Evolutionary conservation across 306 rosid species (phyloP).

Genomic region (Begonia fuchsioides): DNA sequence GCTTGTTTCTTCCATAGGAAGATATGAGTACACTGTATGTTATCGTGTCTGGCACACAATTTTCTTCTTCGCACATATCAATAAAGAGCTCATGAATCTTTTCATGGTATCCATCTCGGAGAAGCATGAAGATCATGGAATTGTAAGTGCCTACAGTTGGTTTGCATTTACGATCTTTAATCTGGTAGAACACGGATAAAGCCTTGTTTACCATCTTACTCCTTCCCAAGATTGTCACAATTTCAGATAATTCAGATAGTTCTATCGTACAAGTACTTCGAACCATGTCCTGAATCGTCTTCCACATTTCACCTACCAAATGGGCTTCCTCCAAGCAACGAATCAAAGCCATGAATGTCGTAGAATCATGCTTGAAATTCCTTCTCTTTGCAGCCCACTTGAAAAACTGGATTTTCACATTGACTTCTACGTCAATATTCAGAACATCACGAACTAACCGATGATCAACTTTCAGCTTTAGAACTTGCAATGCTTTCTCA

Average conservation of each 20-base stretch:
- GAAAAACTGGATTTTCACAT: constrained; percentile 66
- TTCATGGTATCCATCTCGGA: constrained; percentile 77
- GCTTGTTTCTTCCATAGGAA: constrained; percentile 55
- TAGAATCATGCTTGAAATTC: constrained; percentile 53
- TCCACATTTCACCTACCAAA: constrained; percentile 62
- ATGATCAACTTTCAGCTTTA: constrained; percentile 64
- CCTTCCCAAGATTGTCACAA: constrained; percentile 59
- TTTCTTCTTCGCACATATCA: constrained; percentile 64
- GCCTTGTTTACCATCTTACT: constrained; percentile 78
- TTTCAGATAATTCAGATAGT: constrained; percentile 56
- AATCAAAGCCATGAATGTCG: constrained; percentile 57
- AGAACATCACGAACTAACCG: constrained; percentile 68
- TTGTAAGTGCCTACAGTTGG: constrained; percentile 53
- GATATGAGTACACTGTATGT: constrained; percentile 69
- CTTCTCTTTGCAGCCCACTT: constrained; percentile 92
- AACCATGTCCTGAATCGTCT: constrained; percentile 69
- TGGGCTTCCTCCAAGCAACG: constrained; percentile 56
- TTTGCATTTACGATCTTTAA: constrained; percentile 61
- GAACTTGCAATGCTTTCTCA: constrained; percentile 83
- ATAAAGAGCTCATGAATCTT: constrained; percentile 80
- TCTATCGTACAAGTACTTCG: constrained; percentile 30
- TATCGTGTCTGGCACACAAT: constrained; percentile 68
- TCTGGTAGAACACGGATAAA: constrained; percentile 56
- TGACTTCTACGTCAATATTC: constrained; percentile 61
- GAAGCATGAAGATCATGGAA: constrained; percentile 63